phyloP scores from a whole-genome alignment of 1,139 yeast species.

The Saccharomycopsis hybrid region DNA sequence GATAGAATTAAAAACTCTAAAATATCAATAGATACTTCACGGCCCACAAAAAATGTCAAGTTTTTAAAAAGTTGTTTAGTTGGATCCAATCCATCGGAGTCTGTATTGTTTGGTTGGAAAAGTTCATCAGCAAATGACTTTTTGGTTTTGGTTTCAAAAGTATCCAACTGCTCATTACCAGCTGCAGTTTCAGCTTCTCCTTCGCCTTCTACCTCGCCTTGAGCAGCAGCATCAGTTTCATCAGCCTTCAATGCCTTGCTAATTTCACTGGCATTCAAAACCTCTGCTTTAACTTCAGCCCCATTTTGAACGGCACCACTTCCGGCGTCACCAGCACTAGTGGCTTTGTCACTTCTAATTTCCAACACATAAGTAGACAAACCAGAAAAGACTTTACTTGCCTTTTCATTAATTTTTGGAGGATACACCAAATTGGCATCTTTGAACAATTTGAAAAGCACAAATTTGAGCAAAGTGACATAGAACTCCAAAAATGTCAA shows the following conservation, averaged over 20 bases:
- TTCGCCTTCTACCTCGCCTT: conserved; percentile 36
- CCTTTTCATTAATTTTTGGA: conserved; percentile 69
- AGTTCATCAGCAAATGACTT: conserved; percentile 70
- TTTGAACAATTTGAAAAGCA: conserved; percentile 74
- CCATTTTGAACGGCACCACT: conserved; percentile 25
- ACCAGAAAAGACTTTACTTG: conserved; percentile 85
- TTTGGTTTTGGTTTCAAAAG: conserved; percentile 53
- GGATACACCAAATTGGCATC: conserved; percentile 87
- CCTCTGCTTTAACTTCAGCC: conserved; percentile 34
- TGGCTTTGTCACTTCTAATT: conserved; percentile 34
- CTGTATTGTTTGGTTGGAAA: conserved; percentile 67
- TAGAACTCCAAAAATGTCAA: conserved; percentile 93
- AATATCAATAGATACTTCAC: conserved; percentile 93
- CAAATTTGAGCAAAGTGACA: conserved; percentile 85
- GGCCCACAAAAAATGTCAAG: conserved; percentile 80
- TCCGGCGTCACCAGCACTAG: not conserved
- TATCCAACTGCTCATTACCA: conserved; percentile 58
- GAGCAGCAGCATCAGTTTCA: conserved; percentile 35
- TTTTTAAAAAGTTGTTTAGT: conserved; percentile 61
- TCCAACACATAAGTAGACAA: conserved; percentile 75
- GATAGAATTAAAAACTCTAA: conserved; percentile 83
- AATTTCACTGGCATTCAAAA: conserved; percentile 23
- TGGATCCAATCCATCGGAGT: conserved; percentile 36
- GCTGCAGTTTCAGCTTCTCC: no score
- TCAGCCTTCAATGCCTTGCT: conserved; percentile 32